phyloP scores from a whole-genome alignment of 208 protist genomes.

The Leishmania aethiopica region DNA sequence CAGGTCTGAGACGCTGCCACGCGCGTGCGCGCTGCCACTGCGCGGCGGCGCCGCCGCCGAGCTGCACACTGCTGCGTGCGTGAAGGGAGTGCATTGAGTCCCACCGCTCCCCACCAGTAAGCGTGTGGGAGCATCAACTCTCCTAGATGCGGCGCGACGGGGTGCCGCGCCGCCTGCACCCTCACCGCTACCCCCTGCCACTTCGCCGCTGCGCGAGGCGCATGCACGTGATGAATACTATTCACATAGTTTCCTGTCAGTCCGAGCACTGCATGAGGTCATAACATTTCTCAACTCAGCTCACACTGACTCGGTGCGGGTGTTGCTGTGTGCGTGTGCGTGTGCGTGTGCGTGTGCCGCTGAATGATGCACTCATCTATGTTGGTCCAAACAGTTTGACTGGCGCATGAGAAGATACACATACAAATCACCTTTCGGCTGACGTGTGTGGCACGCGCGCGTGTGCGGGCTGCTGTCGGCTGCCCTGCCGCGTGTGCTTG shows the following conservation, averaged over 20 bases:
- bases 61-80: too few relatives aligned
- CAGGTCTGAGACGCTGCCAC: too few relatives aligned
- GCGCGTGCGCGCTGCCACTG: too few relatives aligned
- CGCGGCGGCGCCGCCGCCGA: too few relatives aligned
- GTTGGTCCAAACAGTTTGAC: constrained; percentile 38
- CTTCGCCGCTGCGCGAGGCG: background rate
- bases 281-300: constrained; percentile 15
- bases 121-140: constrained; percentile 31
- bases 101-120: too few relatives aligned
- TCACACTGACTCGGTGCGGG: constrained; percentile 8
- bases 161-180: background rate
- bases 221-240: constrained; percentile 15
- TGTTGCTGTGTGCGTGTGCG: background rate
- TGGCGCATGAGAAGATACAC: too few relatives aligned
- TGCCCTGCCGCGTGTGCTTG: too few relatives aligned
- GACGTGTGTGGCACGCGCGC: too few relatives aligned
- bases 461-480: too few relatives aligned
- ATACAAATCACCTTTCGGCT: too few relatives aligned
- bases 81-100: too few relatives aligned
- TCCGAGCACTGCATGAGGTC: constrained; percentile 15
- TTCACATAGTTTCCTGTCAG: constrained; percentile 21
- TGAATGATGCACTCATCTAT: constrained; percentile 33
- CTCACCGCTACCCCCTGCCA: background rate
- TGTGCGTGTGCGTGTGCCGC: background rate
- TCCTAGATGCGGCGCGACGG: constrained; percentile 6